Evolutionary conservation across 345 rosid genomes (phyloP), one percentile per base, ranked within the genome.

Genomic region (Ceriops tagal): DNA sequence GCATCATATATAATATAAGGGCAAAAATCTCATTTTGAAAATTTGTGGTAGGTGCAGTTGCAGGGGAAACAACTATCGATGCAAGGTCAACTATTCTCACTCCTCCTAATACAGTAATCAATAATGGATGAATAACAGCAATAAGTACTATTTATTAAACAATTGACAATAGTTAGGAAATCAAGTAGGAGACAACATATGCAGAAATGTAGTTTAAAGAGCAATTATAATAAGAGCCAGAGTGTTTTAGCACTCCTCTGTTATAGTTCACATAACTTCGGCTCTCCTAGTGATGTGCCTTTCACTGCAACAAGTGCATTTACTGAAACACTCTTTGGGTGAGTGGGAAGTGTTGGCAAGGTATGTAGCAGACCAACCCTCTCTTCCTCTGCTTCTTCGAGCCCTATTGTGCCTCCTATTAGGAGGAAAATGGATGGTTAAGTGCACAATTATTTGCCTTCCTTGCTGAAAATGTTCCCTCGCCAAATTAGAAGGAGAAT

Each of bases 291-390:
- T 75, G 99, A 98, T 24, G 97, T 95, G 91, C 99, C 99, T 85
- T 87, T 84, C 53, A 95, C 96, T 51, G 97, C 90, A 78, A 95
- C 34, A n/a, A 95, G 83, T 15, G 99, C 96, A 59, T 95, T 95
- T 39, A 95, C 87, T 32, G 98, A 98, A 80, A 95, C 99, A 75
- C 98, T 95, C 86, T 95, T 98, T 61, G 99, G 99, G 77, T 95
- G 99, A 47, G 86, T 63, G 53, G 98, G 96, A 47, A 95, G 89
- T 62, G 99, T 95, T n/a, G 97, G 96, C 68, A 95, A 69, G 27
- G 97, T 92, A 66, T 92, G 93, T 82, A 92, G 70, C 61, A 95
- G 82, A 62, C 99, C 99, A 68, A 92, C 87, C 61, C 98, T 86
- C 83, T 95, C 98, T 67, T 95, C 96, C 59, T 82, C 97, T 24